A percentile compares a stretch with the other conserved stretches of the same genome.
phyloP scores from a whole-genome alignment of 805 yeast genomes.

The Metschnikowia peoriensis region DNA sequence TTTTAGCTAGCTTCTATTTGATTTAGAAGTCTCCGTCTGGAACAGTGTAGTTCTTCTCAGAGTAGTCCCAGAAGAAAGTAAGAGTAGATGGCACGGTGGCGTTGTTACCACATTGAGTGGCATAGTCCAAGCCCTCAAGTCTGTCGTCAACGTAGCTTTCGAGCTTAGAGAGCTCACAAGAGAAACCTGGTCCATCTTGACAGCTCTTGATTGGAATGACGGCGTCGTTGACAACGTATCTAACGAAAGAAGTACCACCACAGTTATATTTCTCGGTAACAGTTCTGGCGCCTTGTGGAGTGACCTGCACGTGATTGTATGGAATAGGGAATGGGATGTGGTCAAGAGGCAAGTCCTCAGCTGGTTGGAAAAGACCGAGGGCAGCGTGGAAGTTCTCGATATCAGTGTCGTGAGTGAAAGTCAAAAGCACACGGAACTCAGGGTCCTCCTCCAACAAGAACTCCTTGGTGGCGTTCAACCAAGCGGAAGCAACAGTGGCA shows the following conservation, averaged over 20 bases:
- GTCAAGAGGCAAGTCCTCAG: background rate
- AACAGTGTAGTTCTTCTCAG: slow-evolving; percentile 21
- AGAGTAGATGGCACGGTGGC: slow-evolving; percentile 23
- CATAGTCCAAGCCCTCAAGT: slow-evolving; percentile 24
- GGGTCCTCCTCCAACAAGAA: background rate
- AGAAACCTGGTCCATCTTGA: slow-evolving; percentile 40
- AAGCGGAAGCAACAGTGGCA: background rate
- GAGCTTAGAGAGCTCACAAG: slow-evolving; percentile 38
- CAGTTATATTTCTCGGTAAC: slow-evolving; percentile 36
- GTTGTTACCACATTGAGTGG: slow-evolving; percentile 25
- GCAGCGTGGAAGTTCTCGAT: background rate
- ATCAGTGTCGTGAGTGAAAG: background rate
- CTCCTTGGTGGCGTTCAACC: background rate
- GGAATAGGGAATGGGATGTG: background rate
- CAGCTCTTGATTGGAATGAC: slow-evolving; percentile 35
- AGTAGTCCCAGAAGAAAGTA: slow-evolving; percentile 43
- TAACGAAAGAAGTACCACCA: slow-evolving; percentile 28
- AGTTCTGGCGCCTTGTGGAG: slow-evolving; percentile 41
- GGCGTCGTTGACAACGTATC: slow-evolving; percentile 39
- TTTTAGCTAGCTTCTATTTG: too few relatives aligned
- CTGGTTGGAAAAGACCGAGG: background rate
- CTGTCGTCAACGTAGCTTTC: slow-evolving; percentile 27
- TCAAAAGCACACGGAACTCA: background rate
- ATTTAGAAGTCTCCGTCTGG: slow-evolving; percentile 14
- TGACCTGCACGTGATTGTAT: slow-evolving; percentile 25